Percentiles rank a stretch among this genome's conserved stretches.
Conservation (phyloP, 352 stramenopile species). For the Globisporangium rhizosaccharum region DNA sequence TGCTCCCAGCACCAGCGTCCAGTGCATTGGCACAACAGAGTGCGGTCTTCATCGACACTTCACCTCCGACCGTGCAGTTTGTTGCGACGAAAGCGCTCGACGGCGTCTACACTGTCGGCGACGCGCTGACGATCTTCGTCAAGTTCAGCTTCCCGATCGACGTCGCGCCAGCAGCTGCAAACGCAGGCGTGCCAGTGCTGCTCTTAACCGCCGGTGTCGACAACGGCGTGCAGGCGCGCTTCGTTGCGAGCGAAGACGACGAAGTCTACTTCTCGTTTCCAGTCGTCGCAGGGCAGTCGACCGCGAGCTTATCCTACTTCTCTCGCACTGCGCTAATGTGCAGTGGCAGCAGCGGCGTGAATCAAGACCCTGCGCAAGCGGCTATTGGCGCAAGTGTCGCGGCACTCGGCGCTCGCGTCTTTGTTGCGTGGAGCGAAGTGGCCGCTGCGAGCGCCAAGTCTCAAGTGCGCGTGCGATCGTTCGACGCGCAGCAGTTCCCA, state of each 20-base stretch:
- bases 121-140: conserved; percentile 34
- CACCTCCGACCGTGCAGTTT: conserved; percentile 23
- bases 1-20: conserved; percentile 23
- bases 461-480: conserved; percentile 46
- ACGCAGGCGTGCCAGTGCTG: conserved; percentile 27
- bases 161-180: conserved; percentile 11
- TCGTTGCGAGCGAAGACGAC: conserved; percentile 33
- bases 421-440: conserved; percentile 50
- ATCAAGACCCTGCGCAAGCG: conserved; percentile 29
- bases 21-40: conserved; percentile 18
- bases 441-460: conserved; percentile 6
- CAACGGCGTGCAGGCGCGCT: conserved; percentile 13
- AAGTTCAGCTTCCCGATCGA: conserved; percentile 34
- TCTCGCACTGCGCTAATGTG: conserved; percentile 39
- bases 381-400: conserved; percentile 19
- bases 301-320: conserved; percentile 31
- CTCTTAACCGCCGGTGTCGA: conserved; percentile 35
- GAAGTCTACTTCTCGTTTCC: conserved; percentile 51
- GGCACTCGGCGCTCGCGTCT: conserved; percentile 26
- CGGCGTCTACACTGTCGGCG: conserved; percentile 44
- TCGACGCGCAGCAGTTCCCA: conserved; percentile 28
- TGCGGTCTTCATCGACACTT: conserved; percentile 30
- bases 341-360: conserved; percentile 34
- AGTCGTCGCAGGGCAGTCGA: conserved; percentile 36
- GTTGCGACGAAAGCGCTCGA: conserved; percentile 37